Conservation (phyloP, 352 stramenopile genomes). For the Globisporangium carolinianum region DNA sequence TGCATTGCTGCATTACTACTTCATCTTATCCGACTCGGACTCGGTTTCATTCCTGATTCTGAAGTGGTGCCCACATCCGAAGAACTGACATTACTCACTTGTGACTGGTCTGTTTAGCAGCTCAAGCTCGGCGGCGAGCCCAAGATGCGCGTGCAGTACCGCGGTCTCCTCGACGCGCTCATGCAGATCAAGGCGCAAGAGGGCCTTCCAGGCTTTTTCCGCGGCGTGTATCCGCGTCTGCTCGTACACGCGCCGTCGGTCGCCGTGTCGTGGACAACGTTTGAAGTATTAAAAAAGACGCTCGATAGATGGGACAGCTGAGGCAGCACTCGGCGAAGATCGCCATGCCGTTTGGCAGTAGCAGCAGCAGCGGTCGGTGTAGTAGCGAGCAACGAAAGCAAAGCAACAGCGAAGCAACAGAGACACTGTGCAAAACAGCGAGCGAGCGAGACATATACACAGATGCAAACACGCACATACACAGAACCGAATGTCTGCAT, state of each 20-base stretch:
- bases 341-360: no score
- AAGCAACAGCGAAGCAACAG: no score
- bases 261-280: slow-evolving; percentile 98
- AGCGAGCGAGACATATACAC: no score
- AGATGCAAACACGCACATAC: no score
- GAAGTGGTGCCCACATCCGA: no score
- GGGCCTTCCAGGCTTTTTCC: slow-evolving; percentile 92
- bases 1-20: neutral
- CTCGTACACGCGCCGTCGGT: slow-evolving; percentile 95
- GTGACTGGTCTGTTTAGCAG: neutral
- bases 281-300: slow-evolving; percentile 94
- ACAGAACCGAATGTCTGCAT: no score
- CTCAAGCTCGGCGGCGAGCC: slow-evolving; percentile 26
- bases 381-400: no score
- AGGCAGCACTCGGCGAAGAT: neutral
- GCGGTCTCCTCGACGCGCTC: slow-evolving; percentile 64
- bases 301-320: slow-evolving; percentile 40
- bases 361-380: no score
- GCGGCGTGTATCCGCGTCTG: slow-evolving; percentile 91
- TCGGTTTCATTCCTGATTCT: neutral
- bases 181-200: slow-evolving; percentile 91
- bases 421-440: no score
- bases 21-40: neutral
- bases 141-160: slow-evolving; percentile 66
- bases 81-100: neutral